These are phyloP conservation scores for Ophiobolus disseminans DNA, from an alignment of 2,329 filamentous ascomycete genomes.

Conservation along the genomic window DNA sequence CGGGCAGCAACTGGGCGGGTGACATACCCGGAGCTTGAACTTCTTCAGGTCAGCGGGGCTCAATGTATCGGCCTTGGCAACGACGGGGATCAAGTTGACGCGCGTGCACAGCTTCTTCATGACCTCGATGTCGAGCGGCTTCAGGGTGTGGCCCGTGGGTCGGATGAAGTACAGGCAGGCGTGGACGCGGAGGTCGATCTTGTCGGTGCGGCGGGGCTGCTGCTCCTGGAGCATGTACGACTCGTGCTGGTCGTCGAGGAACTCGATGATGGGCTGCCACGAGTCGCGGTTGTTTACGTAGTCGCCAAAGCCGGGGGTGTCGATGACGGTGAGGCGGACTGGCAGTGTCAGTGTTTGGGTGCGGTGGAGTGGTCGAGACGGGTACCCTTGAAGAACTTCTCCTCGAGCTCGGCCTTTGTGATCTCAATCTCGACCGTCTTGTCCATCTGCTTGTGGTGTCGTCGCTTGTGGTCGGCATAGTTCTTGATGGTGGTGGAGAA, in stretches of 20 bases:
- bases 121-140: constrained; percentile 98
- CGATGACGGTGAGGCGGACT: constrained; percentile 98
- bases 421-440: constrained; percentile 99
- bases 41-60: constrained; percentile 88
- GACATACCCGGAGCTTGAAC: constrained; percentile 91
- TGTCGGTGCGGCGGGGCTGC: constrained; percentile 95
- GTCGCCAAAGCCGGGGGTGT: constrained; percentile 98
- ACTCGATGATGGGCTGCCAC: constrained; percentile 99
- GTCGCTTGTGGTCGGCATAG: constrained; percentile 99
- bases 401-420: constrained; percentile 98
- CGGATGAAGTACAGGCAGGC: constrained; percentile 99
- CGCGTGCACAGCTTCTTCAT: constrained; percentile 99
- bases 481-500: constrained; percentile 99
- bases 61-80: constrained; percentile 97
- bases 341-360: constrained; percentile 29
- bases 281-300: constrained; percentile 99
- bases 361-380: background rate
- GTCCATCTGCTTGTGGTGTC: constrained; percentile 99
- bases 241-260: constrained; percentile 99
- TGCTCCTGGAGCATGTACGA: constrained; percentile 99
- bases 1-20: background rate
- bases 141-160: constrained; percentile 96
- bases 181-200: constrained; percentile 99
- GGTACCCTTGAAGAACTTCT: constrained; percentile 99
- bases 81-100: constrained; percentile 97